These are phyloP conservation scores for Tuctoria greenei DNA, from an alignment of 176 grass and related monocot genomes.

Conservation along the genomic window DNA sequence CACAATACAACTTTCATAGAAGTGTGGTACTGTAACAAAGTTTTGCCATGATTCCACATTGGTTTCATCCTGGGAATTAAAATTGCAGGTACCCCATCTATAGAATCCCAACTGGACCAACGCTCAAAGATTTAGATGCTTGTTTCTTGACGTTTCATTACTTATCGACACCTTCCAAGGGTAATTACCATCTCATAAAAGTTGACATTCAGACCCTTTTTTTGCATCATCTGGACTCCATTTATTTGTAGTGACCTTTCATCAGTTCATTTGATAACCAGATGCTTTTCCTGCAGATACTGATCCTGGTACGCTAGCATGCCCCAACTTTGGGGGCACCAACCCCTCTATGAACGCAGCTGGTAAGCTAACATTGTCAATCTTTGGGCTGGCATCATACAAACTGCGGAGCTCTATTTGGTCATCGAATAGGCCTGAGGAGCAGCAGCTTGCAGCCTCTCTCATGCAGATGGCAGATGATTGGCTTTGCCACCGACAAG, in stretches of 20 bases:
- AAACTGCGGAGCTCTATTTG: conserved; percentile 70
- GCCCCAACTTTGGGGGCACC: conserved; percentile 27
- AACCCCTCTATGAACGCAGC: conserved; percentile 29
- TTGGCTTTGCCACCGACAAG: conserved; percentile 61
- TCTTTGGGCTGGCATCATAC: conserved; percentile 74
- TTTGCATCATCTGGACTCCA: conserved; percentile 1
- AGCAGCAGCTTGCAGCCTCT: conserved; percentile 37
- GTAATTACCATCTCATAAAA: conserved; percentile 32
- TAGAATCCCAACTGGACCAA: conserved; percentile 89
- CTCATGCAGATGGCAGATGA: conserved; percentile 60
- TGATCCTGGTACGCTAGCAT: conserved; percentile 22
- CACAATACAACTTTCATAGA: conserved; percentile 8
- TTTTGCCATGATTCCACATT: conserved; percentile 13
- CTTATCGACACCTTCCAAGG: conserved; percentile 54
- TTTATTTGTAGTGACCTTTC: conserved; percentile 8
- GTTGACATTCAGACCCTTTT: neutral
- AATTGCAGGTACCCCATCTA: conserved; percentile 95
- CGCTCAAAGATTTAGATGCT: conserved; percentile 82
- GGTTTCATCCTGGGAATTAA: conserved; percentile 41
- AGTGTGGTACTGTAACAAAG: too few relatives aligned
- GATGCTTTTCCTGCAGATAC: conserved; percentile 29
- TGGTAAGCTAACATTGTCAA: conserved; percentile 49
- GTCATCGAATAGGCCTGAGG: conserved; percentile 52
- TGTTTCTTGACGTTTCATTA: conserved; percentile 93
- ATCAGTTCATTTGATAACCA: neutral